Evolutionary conservation across 208 protist genomes (phyloP).

Genomic region (Wallacemonas sp.): DNA sequence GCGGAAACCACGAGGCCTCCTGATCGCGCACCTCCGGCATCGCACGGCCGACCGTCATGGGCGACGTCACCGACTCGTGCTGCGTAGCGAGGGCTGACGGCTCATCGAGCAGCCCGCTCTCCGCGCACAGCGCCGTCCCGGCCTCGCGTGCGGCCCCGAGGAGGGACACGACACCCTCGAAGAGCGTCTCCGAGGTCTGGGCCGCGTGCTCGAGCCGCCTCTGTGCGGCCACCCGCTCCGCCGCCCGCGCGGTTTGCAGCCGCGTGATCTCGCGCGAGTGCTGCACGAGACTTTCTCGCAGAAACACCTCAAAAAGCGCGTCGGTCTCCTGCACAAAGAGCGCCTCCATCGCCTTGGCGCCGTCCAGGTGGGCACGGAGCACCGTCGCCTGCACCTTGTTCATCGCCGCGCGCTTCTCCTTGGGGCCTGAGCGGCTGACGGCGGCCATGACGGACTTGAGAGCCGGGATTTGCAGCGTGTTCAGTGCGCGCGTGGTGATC

Average conservation of each 20-base stretch:
- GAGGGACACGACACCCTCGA: background rate
- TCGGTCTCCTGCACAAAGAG: background rate
- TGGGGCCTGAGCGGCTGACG: background rate
- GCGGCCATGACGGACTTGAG: background rate
- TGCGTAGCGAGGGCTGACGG: too few relatives aligned
- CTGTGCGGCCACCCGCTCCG: background rate
- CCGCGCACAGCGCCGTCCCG: background rate
- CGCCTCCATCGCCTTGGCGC: slow-evolving; percentile 2
- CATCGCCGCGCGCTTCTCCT: slow-evolving; percentile 2
- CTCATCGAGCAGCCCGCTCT: slow-evolving; percentile 9
- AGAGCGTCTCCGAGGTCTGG: slow-evolving; percentile 1
- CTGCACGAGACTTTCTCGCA: background rate
- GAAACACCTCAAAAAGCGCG: background rate
- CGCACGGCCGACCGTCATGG: background rate
- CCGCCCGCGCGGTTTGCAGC: background rate
- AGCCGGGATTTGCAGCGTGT: background rate
- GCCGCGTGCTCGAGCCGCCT: slow-evolving; percentile 6
- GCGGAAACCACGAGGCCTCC: background rate
- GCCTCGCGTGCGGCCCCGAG: slow-evolving; percentile 1
- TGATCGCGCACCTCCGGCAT: slow-evolving; percentile 20
- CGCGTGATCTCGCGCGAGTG: background rate
- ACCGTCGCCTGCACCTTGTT: slow-evolving; percentile 14
- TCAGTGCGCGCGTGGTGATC: background rate
- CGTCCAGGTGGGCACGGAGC: slow-evolving; percentile 12
- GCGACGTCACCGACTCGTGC: too few relatives aligned